A percentile compares a stretch with the other conserved stretches of the same genome.
Evolutionary conservation across 2,329 filamentous ascomycete species (phyloP).

Genomic region (Ramularia endophylla): DNA sequence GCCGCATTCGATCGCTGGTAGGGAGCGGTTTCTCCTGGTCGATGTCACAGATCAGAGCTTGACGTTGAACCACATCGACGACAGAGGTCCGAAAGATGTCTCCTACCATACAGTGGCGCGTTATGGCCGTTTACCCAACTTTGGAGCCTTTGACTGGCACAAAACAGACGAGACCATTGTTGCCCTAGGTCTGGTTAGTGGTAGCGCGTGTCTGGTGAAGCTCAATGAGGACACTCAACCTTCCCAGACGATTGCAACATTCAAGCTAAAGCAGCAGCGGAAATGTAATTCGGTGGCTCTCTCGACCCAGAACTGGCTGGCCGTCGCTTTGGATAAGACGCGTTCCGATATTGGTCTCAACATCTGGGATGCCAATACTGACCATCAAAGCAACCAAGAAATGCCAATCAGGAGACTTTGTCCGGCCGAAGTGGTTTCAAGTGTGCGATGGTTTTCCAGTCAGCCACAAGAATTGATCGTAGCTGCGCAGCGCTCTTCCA

Average conservation of each 20-base stretch:
- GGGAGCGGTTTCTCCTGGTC: constrained; percentile 55
- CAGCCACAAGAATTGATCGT: constrained; percentile 69
- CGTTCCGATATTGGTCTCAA: constrained; percentile 77
- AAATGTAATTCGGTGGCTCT: constrained; percentile 79
- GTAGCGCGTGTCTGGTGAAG: constrained; percentile 67
- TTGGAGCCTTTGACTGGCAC: constrained; percentile 62
- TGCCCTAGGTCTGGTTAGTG: constrained; percentile 68
- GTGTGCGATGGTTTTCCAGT: constrained; percentile 74
- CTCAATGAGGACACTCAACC: constrained; percentile 56
- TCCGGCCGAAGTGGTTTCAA: constrained; percentile 67
- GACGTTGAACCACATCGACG: constrained; percentile 49
- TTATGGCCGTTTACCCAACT: constrained; percentile 47
- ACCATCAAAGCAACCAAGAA: constrained; percentile 46
- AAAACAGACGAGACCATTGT: constrained; percentile 59
- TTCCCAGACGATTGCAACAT: constrained; percentile 48
- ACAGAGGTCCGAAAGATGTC: constrained; percentile 33
- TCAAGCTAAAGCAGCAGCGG: constrained; percentile 67
- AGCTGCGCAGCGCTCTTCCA: constrained; percentile 67
- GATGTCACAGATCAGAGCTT: constrained; percentile 56
- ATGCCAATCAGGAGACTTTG: constrained; percentile 49
- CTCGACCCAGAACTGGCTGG: constrained; percentile 63
- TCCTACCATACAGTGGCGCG: constrained; percentile 49
- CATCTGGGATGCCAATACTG: constrained; percentile 69
- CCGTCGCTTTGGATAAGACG: constrained; percentile 72
- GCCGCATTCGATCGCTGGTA: constrained; percentile 47